Conservation (phyloP, 2,329 filamentous ascomycete genomes). For the Chaetomium olivaceum region DNA sequence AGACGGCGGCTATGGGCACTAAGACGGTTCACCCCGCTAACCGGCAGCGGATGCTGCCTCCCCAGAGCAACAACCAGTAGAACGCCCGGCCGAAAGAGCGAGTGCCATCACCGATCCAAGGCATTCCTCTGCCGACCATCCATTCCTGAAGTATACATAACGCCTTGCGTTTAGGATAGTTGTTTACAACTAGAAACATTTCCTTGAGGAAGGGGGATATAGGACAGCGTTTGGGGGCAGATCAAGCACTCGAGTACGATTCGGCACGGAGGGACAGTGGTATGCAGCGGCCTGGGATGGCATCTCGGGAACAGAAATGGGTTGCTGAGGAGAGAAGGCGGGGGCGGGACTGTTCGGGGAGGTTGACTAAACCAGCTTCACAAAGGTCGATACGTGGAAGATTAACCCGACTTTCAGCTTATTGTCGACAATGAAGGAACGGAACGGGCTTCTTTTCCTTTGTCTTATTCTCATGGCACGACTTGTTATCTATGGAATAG, state of each 20-base stretch:
- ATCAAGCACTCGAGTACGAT: slow-evolving; percentile 10
- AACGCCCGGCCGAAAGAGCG: background rate
- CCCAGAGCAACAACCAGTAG: background rate
- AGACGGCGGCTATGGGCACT: slow-evolving; percentile 1
- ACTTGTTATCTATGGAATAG: slow-evolving; percentile 23
- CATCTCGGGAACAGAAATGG: background rate
- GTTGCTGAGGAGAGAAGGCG: background rate
- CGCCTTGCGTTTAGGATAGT: slow-evolving; percentile 33
- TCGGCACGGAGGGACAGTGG: slow-evolving; percentile 7
- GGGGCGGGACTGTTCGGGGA: background rate
- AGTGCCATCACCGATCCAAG: background rate
- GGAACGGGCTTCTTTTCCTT: slow-evolving; percentile 12
- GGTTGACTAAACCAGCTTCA: background rate
- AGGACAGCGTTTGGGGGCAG: slow-evolving; percentile 26
- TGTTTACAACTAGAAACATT: slow-evolving; percentile 22
- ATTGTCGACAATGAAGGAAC: background rate
- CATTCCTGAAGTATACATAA: slow-evolving; percentile 27
- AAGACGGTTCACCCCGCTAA: slow-evolving; percentile 10
- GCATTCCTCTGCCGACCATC: background rate
- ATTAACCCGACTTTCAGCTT: background rate
- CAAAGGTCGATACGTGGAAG: background rate
- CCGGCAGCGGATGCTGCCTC: slow-evolving; percentile 8
- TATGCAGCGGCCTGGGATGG: background rate
- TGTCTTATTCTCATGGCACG: slow-evolving; percentile 13
- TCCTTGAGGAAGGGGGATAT: slow-evolving; percentile 24